Conservation (phyloP, 2,329 filamentous ascomycete genomes). For the Sclerotinia minor region DNA sequence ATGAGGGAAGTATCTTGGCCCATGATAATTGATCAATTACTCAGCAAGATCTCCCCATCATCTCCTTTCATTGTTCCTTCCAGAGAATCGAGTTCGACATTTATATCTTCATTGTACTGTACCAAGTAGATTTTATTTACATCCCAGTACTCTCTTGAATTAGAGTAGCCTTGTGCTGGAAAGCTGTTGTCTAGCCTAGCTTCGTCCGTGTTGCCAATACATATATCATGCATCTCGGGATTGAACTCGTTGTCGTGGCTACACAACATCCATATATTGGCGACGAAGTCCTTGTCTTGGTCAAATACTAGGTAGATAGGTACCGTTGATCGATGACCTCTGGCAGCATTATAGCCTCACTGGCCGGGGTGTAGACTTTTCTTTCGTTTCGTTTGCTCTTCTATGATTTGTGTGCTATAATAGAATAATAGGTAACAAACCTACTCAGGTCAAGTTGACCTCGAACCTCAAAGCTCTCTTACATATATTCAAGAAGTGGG, state of each 20-base stretch:
- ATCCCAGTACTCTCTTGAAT: neutral
- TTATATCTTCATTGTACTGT: neutral
- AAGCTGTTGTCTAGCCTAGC: too few species aligned
- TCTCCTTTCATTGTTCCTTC: too few species aligned
- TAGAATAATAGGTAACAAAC: too few species aligned
- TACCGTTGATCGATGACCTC: too few species aligned
- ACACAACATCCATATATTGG: neutral
- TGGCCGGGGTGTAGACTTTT: too few species aligned
- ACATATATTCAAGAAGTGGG: too few species aligned
- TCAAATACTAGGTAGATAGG: too few species aligned
- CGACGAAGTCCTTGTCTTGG: neutral
- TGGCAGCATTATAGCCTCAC: too few species aligned
- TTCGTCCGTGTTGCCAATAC: too few species aligned
- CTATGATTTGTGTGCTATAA: neutral
- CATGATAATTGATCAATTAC: constrained; percentile 15
- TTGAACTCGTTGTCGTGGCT: neutral
- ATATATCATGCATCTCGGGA: constrained; percentile 7
- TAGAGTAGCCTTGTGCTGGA: neutral
- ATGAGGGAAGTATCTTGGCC: neutral
- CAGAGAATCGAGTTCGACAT: neutral
- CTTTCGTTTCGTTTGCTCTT: neutral
- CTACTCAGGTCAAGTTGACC: neutral
- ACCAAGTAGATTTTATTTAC: neutral
- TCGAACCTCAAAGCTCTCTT: neutral
- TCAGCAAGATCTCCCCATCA: neutral